phyloP scores from a whole-genome alignment of 2,329 filamentous ascomycete species.

The Aspergillus sp. region DNA sequence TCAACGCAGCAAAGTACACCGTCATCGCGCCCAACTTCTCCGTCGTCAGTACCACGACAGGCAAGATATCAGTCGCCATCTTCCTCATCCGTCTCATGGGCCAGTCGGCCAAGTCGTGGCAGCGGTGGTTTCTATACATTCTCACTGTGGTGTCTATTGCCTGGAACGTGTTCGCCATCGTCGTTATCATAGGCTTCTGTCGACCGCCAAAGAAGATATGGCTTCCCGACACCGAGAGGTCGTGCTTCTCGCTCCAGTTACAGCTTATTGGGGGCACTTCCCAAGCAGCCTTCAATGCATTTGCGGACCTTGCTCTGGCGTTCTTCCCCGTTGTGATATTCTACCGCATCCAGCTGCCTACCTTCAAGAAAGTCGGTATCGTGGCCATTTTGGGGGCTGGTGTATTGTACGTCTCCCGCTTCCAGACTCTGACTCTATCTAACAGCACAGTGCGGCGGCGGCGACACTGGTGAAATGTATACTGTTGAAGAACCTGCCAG shows the following conservation, averaged over 20 bases:
- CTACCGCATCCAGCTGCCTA: conserved; percentile 7
- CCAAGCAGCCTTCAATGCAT: conserved; percentile 17
- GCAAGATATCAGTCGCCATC: conserved; percentile 18
- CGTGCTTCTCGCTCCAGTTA: conserved; percentile 13
- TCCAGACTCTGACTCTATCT: not conserved
- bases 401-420: not conserved
- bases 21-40: conserved; percentile 17
- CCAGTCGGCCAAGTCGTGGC: conserved; percentile 1
- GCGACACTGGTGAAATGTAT: conserved; percentile 12
- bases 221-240: conserved; percentile 9
- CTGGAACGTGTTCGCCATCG: conserved; percentile 14
- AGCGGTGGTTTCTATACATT: conserved; percentile 14
- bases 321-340: conserved; percentile 13
- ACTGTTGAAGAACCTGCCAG: conserved; percentile 13
- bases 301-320: conserved; percentile 14
- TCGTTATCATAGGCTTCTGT: conserved; percentile 15
- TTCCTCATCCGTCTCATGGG: conserved; percentile 18
- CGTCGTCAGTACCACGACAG: conserved; percentile 15
- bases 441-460: conserved; percentile 1
- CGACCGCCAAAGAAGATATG: conserved; percentile 13
- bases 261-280: conserved; percentile 13
- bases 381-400: conserved; percentile 14
- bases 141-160: conserved; percentile 15
- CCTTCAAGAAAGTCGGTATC: conserved; percentile 13
- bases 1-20: conserved; percentile 15